Evolutionary conservation across 768 basidiomycete genomes (phyloP).

Genomic region (Kondoa subrosea): DNA sequence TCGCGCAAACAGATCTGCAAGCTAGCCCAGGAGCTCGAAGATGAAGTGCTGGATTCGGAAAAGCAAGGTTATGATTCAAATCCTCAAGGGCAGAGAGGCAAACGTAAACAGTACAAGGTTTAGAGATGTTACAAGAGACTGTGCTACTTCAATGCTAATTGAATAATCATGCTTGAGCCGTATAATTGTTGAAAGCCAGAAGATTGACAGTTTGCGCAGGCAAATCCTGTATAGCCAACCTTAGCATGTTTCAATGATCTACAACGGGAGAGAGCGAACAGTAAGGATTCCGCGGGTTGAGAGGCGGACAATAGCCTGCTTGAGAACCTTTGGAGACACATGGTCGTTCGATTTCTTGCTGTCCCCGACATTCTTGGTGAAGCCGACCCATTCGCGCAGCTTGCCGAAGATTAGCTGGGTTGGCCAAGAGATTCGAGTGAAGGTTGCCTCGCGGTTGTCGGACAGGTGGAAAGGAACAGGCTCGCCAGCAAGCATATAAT

Average conservation of each 20-base stretch:
- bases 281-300: slow-evolving; percentile 43
- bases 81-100: too few species aligned
- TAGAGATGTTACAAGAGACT: too few species aligned
- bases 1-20: neutral
- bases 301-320: slow-evolving; percentile 52
- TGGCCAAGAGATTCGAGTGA: slow-evolving; percentile 45
- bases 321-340: slow-evolving; percentile 55
- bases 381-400: slow-evolving; percentile 26
- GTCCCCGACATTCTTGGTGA: slow-evolving; percentile 13
- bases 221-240: neutral
- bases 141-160: too few species aligned
- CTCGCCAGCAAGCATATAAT: slow-evolving; percentile 31
- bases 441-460: slow-evolving; percentile 42
- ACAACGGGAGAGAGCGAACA: slow-evolving; percentile 26
- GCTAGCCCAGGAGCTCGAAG: neutral
- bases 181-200: slow-evolving; percentile 6
- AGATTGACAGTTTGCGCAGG: slow-evolving; percentile 5
- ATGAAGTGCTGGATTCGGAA: too few species aligned
- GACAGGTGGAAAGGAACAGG: slow-evolving; percentile 32
- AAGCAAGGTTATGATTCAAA: too few species aligned
- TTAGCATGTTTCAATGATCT: neutral
- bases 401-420: slow-evolving; percentile 37
- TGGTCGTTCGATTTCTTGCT: slow-evolving; percentile 21
- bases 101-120: too few species aligned
- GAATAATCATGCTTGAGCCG: neutral